phyloP scores from a whole-genome alignment of 2,329 filamentous ascomycete species.

The Dothistroma septosporum region DNA sequence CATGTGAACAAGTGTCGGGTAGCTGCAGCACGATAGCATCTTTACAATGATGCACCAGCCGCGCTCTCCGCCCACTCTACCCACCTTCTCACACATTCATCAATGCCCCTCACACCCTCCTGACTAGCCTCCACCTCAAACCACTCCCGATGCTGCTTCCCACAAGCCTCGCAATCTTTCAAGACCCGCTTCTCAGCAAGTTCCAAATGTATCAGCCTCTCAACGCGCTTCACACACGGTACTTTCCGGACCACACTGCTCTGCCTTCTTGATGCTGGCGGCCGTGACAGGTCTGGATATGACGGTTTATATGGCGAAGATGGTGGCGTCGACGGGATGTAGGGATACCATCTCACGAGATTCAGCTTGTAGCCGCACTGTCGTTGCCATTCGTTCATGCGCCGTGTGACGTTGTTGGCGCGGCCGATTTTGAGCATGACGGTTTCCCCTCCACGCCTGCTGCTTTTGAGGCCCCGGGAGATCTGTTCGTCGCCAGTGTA shows the following conservation, averaged over 20 bases:
- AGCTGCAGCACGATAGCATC: not conserved
- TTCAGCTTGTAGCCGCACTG: slow-evolving; percentile 89
- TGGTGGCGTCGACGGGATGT: slow-evolving; percentile 45
- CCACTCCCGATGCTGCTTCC: slow-evolving; percentile 87
- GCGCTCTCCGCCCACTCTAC: slow-evolving; percentile 62
- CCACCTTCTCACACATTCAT: slow-evolving; percentile 78
- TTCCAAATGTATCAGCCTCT: slow-evolving; percentile 86
- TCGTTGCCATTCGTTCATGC: slow-evolving; percentile 86
- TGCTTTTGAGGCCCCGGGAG: not conserved
- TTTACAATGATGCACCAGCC: not conserved
- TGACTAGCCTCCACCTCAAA: slow-evolving; percentile 79
- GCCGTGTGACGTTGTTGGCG: slow-evolving; percentile 77
- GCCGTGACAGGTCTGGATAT: slow-evolving; percentile 32
- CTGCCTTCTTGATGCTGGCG: slow-evolving; percentile 12
- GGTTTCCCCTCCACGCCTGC: slow-evolving; percentile 46
- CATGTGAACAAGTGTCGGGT: not conserved
- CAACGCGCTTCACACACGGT: slow-evolving; percentile 80
- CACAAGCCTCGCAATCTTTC: slow-evolving; percentile 70
- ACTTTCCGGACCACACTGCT: slow-evolving; percentile 58
- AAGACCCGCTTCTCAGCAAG: slow-evolving; percentile 59
- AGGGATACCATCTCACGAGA: slow-evolving; percentile 87
- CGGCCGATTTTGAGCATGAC: slow-evolving; percentile 64
- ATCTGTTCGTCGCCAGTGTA: slow-evolving; percentile 13
- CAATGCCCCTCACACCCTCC: slow-evolving; percentile 63
- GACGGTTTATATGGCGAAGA: slow-evolving; percentile 23